These are phyloP conservation scores for Pyropia haitanensis DNA, from an alignment of 23 red algal species.

Conservation along the genomic window DNA sequence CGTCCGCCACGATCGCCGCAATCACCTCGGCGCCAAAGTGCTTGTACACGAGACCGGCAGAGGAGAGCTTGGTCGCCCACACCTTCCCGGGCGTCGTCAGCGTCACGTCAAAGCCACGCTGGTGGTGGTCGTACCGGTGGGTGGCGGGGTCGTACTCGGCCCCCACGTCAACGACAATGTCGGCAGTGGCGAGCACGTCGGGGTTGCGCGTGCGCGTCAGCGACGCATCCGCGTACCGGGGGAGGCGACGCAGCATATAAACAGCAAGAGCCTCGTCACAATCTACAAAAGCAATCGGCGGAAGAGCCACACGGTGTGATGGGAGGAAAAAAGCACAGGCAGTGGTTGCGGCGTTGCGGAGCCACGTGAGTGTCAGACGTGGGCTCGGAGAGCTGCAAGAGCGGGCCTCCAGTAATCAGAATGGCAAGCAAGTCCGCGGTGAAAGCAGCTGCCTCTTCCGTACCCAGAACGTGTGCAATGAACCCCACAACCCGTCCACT, in stretches of 20 bases:
- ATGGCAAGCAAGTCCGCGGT: too few species aligned
- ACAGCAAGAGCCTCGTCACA: slow-evolving; percentile 94
- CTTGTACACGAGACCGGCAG: slow-evolving; percentile 95
- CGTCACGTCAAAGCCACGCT: slow-evolving; percentile 71
- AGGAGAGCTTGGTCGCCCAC: slow-evolving; percentile 58
- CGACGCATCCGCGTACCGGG: slow-evolving; percentile 30
- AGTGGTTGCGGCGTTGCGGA: too few species aligned
- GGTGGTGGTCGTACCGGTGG: slow-evolving; percentile 86
- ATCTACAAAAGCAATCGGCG: background rate
- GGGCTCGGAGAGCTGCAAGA: too few species aligned
- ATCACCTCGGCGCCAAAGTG: slow-evolving; percentile 87
- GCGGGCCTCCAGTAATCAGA: too few species aligned
- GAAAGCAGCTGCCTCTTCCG: too few species aligned
- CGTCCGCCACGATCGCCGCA: slow-evolving; percentile 1
- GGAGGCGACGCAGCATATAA: slow-evolving; percentile 62
- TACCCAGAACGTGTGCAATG: too few species aligned
- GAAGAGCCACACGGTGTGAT: too few species aligned
- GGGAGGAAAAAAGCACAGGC: too few species aligned
- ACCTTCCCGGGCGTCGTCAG: slow-evolving; percentile 21
- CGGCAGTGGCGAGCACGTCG: slow-evolving; percentile 15
- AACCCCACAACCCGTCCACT: too few species aligned
- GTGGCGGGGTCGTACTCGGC: slow-evolving; percentile 56
- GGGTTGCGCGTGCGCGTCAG: slow-evolving; percentile 68
- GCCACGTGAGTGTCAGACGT: too few species aligned
- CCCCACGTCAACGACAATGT: slow-evolving; percentile 92